Base-by-base conservation (phyloP, 2,329 filamentous ascomycete genomes). In the Pyrenophora seminiperda region DNA sequence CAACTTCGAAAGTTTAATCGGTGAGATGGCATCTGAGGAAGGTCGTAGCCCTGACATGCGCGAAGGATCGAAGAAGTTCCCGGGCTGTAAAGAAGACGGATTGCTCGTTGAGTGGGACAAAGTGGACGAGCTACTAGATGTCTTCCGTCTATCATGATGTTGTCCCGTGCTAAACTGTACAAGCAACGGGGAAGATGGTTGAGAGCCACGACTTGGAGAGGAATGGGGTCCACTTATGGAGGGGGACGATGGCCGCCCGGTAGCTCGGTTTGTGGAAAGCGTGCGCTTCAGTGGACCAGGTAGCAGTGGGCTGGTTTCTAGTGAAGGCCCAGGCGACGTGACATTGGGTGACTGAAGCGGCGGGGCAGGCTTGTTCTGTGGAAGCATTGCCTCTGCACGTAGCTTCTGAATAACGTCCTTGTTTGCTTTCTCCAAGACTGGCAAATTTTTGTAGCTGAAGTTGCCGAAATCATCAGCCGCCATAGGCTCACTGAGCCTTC, bases 341-440 rank as follows among this genome's bases (percentile, higher is more conserved):
- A 76, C 70, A 6, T 56, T 65, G 10, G 71, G 73, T 1, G 78
- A 78, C 31, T 74, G 70, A 3, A 77, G 66, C 11, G 74, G 72
- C 46, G 69, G 69, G 1, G 63, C 62, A 15, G 73, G 50, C 58
- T 84, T 83, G 53, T 80, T 79, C 61, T 86, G 83, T 29, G 81
- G 80, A 63, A 87, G 91, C 76, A 97, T 81, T 3, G 94, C 92
- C 73, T 97, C 92, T 17, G 92, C 91, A 9, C 92, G 87, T 49
- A 99, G 79, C 72, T 97, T 97, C 65, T 97, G 92, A 24, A 99
- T 96, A 22, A 97, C 91, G 65, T 99, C 94, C 71, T 99, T 99
- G 75, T 99, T 99, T 46, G 94, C 94, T 73, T 97, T 97, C 66
- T 97, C 94, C 14, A 99, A 80, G 15, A 97, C 93, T 0, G 93